Base-by-base conservation (phyloP, 2,329 filamentous ascomycete genomes). In the Colletotrichum karsti region DNA sequence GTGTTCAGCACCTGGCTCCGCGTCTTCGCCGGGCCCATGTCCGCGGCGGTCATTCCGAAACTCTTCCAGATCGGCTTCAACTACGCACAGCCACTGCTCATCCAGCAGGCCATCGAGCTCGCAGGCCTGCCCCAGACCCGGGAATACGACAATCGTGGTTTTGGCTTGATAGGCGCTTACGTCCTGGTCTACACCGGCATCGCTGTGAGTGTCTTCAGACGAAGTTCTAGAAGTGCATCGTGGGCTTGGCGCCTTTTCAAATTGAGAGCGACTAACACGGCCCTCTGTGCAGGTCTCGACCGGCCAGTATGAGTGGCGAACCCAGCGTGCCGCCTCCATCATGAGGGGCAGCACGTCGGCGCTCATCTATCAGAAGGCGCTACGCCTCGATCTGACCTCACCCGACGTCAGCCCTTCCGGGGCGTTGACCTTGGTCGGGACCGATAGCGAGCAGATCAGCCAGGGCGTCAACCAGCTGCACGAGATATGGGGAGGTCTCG, bases 101-200 rank as follows among this genome's bases (percentile, higher is more conserved):
- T 76, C 53, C 68, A 72, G 3, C 63, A 69, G 18, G 70, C 71
- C 5, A 70, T 76, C 13, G 51, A 56, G 4, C 67, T 72, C 41
- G 70, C 69, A 7, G 69, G 59, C 2, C 66, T 60, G 41, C 67
- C 73, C 4, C 69, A 73, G 46, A 64, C 60, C 28, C 50, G 71
- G 26, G 61, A 65, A 9, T 73, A 70, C 56, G 50, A 72, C 41
- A 73, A 73, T 60, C 69, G 55, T 10, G 73, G 73, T 20, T 75
- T 73, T 50, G 74, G 74, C 15, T 57, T 76, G 44, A 75, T 76
- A 42, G 74, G 73, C 9, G 74, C 74, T n/a, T 75, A 71, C 44
- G 50, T 70, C 33, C 63, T 76, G 5, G 73, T 75, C 9, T 76
- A 75, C 26, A 65, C 69, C 6, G 71, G 74, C 7, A 72, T 74